phyloP scores from a whole-genome alignment of 139 green algal genomes.

The Chlorella sp. region DNA sequence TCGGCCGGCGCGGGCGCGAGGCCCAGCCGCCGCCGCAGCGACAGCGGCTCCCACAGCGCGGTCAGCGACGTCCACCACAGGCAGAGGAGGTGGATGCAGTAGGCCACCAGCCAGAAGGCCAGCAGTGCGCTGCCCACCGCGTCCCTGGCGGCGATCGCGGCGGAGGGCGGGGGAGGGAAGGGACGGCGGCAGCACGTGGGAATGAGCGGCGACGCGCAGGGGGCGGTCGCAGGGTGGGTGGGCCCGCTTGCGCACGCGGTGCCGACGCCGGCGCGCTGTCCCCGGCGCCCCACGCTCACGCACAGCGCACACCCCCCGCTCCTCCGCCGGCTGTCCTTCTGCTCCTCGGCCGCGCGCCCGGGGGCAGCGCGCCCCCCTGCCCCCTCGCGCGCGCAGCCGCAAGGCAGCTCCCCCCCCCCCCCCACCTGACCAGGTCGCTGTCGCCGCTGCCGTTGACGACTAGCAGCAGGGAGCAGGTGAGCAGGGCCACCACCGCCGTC shows the following conservation, averaged over 20 bases:
- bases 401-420: no score
- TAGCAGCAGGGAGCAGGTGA: no score
- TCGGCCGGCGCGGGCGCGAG: slow-evolving; percentile 11
- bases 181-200: neutral
- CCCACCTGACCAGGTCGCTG: no score
- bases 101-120: slow-evolving; percentile 2
- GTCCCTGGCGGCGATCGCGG: neutral
- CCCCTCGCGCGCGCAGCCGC: no score
- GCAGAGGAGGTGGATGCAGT: neutral
- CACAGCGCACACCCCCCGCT: no score
- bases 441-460: no score
- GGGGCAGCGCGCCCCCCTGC: no score
- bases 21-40: slow-evolving; percentile 8
- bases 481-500: neutral
- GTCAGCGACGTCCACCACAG: neutral
- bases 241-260: no score
- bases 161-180: neutral
- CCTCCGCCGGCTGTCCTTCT: no score
- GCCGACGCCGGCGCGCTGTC: no score
- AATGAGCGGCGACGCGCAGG: neutral
- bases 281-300: no score
- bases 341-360: no score
- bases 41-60: neutral
- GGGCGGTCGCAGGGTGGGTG: neutral
- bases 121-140: slow-evolving; percentile 12